A percentile compares a stretch with the other conserved stretches of the same genome.
These are phyloP conservation scores for Cryptococcus sp. DNA, from an alignment of 1,284 basidiomycete species.

Conservation along the genomic window DNA sequence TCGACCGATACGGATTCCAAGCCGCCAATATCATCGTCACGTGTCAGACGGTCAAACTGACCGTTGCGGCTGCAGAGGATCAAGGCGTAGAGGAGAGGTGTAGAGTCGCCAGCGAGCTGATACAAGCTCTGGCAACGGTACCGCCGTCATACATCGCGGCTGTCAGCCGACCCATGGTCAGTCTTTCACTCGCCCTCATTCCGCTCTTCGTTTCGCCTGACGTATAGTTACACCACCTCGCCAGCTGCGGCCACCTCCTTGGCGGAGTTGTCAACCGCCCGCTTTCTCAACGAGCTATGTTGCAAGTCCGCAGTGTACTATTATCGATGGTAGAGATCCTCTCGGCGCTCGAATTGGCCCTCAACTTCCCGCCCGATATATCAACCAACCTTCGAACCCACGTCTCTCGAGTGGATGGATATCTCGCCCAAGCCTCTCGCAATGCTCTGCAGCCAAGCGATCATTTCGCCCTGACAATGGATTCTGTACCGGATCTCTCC, in stretches of 20 bases:
- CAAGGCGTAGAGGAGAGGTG: conserved; percentile 15
- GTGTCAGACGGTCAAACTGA: conserved; percentile 18
- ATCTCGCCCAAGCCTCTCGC: not conserved
- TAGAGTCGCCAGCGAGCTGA: conserved; percentile 17
- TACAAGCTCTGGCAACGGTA: conserved; percentile 15
- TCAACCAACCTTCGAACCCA: conserved; percentile 2
- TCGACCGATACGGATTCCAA: conserved; percentile 19
- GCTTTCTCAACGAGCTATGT: conserved; percentile 13
- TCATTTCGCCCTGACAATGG: too few species aligned
- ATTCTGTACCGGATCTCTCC: too few species aligned
- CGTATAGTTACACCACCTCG: conserved; percentile 20
- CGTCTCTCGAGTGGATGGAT: not conserved
- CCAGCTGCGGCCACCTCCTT: conserved; percentile 18
- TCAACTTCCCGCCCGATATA: not conserved
- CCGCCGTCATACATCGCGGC: conserved; percentile 19
- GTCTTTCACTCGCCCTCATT: not conserved
- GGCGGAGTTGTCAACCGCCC: conserved; percentile 19
- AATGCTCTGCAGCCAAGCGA: too few species aligned
- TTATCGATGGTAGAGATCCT: conserved; percentile 5
- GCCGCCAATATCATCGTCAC: conserved; percentile 23
- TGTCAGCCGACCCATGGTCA: conserved; percentile 20
- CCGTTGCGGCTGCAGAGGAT: conserved; percentile 12
- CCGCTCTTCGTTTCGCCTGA: not conserved
- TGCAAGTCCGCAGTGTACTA: conserved; percentile 21
- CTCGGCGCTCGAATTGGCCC: not conserved